phyloP scores from a whole-genome alignment of 78 protist species.

The Speleostelium caveatum region DNA sequence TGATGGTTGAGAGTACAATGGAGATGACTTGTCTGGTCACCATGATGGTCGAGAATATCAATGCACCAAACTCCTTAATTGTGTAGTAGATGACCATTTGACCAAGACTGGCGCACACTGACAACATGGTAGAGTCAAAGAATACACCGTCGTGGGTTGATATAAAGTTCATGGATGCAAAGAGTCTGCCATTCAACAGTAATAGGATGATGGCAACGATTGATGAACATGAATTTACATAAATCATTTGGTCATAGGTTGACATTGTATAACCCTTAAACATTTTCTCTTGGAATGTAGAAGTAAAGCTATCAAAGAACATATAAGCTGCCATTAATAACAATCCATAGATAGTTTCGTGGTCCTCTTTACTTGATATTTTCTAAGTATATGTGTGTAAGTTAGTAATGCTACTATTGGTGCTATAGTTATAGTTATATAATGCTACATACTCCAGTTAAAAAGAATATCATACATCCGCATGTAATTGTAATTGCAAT shows the following conservation, averaged over 20 bases:
- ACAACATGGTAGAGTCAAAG: conserved; percentile 47
- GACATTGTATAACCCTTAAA: conserved; percentile 70
- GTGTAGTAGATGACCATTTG: conserved; percentile 68
- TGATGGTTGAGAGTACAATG: conserved; percentile 56
- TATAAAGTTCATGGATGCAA: conserved; percentile 53
- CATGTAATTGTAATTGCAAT: conserved; percentile 50
- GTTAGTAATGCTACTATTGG: neutral
- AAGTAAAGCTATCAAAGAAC: conserved; percentile 73
- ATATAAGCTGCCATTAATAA: conserved; percentile 55
- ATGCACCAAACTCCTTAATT: conserved; percentile 81
- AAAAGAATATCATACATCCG: conserved; percentile 80
- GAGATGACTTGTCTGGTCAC: conserved; percentile 73
- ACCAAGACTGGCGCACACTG: conserved; percentile 63
- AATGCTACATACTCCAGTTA: conserved; percentile 44
- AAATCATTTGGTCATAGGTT: conserved; percentile 85
- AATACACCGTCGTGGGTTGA: conserved; percentile 18
- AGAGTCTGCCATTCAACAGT: conserved; percentile 19
- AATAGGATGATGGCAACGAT: conserved; percentile 18
- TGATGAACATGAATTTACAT: conserved; percentile 75
- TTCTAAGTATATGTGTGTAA: neutral
- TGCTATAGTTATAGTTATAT: neutral
- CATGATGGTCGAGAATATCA: conserved; percentile 78
- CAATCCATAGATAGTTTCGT: conserved; percentile 18
- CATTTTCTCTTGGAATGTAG: conserved; percentile 81
- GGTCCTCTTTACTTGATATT: conserved; percentile 14